Evolutionary conservation across 2,329 filamentous ascomycete species (phyloP), one percentile per base, ranked within the genome.

Genomic region (Amylocarpus encephaloides): DNA sequence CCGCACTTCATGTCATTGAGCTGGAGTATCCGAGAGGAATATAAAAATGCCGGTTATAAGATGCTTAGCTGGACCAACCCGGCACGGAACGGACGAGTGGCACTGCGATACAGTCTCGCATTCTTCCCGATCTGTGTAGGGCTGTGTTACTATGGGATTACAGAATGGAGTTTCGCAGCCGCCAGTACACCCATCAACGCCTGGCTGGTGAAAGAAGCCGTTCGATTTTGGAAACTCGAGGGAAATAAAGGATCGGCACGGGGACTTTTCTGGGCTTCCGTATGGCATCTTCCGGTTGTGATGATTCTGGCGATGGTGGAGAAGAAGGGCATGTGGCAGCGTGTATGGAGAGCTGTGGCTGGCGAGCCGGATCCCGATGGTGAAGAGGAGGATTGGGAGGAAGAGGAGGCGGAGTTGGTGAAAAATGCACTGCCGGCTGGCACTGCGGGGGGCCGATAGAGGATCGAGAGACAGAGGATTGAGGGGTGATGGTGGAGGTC

Each of bases 1-100:
- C 90, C 93, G 2, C 93, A 98, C 70, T 98, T 98, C 73, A 97
- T 96, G 77, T 86, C 91, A 1, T 76, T 98, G 18, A 91, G 87
- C 42, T 94, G 92, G 80, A 76, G 80, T 3, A 95, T 97, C 53
- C 78, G 89, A 16, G 84, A 94, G 7, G 93, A 98, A 67, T 98
- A 98, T 74, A 85, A 83, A 57, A 74, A 72, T 10, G 82, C 79
- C 0, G 82, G 81, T 7, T 76, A 85, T 63, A 75, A 76, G 56
- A 86, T 86, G 93, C 75, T 97, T 3, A 81, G 79, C 43, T 97
- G 91, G 84, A 84, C 86, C 5, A 92, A 97, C 66, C 88, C 91
- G 0, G 82, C 83, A 0, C 80, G 85, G 62, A 97, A 97, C 64
- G 84, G 79, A 0, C 82, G 93, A 7, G 93, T 98, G 1, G 90